Evolutionary conservation across 768 basidiomycete species (phyloP), one percentile per base, ranked within the genome.

Genomic region (Kwoniella mangroviensis): DNA sequence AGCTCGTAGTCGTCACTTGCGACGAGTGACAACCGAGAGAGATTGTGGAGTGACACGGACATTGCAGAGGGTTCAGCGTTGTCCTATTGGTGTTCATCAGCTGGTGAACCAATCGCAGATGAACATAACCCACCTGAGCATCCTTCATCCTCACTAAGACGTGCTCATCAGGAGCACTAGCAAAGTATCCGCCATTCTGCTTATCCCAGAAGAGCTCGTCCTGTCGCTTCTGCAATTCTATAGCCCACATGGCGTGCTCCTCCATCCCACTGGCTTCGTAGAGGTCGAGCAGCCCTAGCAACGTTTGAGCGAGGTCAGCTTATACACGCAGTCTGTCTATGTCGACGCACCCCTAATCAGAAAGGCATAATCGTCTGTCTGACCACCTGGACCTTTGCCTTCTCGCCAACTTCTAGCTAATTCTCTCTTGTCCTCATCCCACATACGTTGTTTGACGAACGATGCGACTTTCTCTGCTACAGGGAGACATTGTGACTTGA

Each of bases 331-430:
- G 17, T 11, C 28, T 43, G 9, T 19, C 21, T 4, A 11, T 3
- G 21, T 24, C 12, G 28, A 54, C 68, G 10, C 26, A 71, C 72
- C 75, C 67, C 73, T 58, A 21, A 77, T 78, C 73, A 85, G 72
- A 75, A 83, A 84, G n/a, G 84, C 85, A 69, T 85, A 86, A 70
- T 86, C 85, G 63, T 86, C 85, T 1, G 84, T 83, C 69, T 84
- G 84, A 0, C 81, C 85, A 3, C 34, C 65, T 52, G 84, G 84
- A 3, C 84, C 85, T 34, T 78, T 79, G 5, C 84, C 84, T 42
- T 85, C 78, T 26, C 85, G 74, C 70, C 79, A 85, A 68, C 81
- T 84, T 55, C 85, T 68, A 19, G 74, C 54, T 17, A 85, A 70
- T 49, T 79, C 75, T 9, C 79, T 71, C 1, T 71, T 77, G 2